Conservation (phyloP, 768 basidiomycete genomes). For the Tulasnella sp. region DNA sequence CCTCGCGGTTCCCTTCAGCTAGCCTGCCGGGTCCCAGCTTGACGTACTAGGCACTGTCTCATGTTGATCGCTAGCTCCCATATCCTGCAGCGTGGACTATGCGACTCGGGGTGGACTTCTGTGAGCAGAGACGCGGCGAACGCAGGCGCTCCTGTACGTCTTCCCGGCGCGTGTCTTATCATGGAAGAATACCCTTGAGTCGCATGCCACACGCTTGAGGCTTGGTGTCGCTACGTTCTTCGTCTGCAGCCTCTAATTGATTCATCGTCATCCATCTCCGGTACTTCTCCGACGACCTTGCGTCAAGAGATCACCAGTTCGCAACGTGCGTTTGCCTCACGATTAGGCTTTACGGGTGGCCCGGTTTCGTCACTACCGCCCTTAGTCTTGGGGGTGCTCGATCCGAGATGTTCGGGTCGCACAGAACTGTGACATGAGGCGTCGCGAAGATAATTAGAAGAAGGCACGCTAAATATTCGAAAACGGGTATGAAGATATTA, state of each 20-base stretch:
- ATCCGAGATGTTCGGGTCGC: neutral
- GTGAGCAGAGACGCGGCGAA: slow-evolving; percentile 13
- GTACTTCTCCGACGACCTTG: neutral
- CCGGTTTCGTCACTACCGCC: neutral
- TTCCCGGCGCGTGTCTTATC: slow-evolving; percentile 29
- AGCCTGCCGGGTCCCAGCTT: neutral
- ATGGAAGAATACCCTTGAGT: slow-evolving; percentile 28
- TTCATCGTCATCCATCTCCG: neutral
- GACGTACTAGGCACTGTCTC: neutral
- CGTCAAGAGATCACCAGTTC: neutral
- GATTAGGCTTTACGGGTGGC: neutral
- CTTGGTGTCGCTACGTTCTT: neutral
- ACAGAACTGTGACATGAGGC: neutral
- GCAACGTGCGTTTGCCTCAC: neutral
- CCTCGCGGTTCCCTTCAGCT: neutral
- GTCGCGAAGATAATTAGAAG: neutral
- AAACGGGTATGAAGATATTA: neutral
- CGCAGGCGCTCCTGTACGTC: slow-evolving; percentile 13
- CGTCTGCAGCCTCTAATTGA: neutral
- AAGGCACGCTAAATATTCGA: neutral
- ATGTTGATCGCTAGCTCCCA: neutral
- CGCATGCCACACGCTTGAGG: slow-evolving; percentile 11
- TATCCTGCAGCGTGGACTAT: neutral
- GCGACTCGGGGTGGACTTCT: neutral
- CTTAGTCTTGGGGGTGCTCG: neutral